Percentiles rank a stretch among this genome's conserved stretches.
Conservation (phyloP, 441 rosid genomes). For the Sinapis alba region DNA sequence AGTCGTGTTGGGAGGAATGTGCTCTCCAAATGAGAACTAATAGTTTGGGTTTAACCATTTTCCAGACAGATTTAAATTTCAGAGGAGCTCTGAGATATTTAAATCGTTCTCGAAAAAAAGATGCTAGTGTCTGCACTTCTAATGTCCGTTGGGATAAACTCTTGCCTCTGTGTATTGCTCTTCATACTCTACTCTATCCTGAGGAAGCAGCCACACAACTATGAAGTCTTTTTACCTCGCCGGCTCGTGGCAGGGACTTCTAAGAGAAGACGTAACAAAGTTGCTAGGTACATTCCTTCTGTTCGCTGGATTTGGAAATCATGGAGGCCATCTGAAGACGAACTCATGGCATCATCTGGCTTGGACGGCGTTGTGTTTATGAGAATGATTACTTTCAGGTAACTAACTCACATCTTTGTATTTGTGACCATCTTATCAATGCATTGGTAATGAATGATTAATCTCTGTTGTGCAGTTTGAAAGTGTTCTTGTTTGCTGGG, state of each 20-base stretch:
- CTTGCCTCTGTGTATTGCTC: conserved; percentile 72
- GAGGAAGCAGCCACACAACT: conserved; percentile 76
- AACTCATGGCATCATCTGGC: conserved; percentile 65
- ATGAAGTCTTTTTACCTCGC: conserved; percentile 79
- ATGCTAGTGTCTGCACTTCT: conserved; percentile 97
- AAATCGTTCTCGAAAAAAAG: conserved; percentile 29
- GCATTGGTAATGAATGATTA: background rate
- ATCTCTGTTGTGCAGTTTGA: conserved; percentile 63
- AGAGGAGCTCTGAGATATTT: conserved; percentile 19
- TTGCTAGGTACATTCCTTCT: conserved; percentile 79
- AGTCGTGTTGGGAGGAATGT: too few species aligned
- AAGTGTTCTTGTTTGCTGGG: conserved; percentile 84
- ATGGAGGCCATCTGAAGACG: conserved; percentile 73
- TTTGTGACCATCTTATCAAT: too few species aligned
- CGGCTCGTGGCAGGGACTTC: conserved; percentile 67
- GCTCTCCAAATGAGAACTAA: too few species aligned
- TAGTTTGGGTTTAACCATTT: too few species aligned
- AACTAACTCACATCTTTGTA: background rate
- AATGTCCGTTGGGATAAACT: conserved; percentile 87
- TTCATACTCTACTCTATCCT: conserved; percentile 73
- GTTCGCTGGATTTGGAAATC: conserved; percentile 83
- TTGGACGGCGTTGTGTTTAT: conserved; percentile 82
- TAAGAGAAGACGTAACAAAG: conserved; percentile 56
- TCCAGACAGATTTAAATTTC: background rate
- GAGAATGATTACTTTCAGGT: conserved; percentile 89